These are phyloP conservation scores for Podila minutissima DNA, from an alignment of 192 early-diverging fungal genomes.

Conservation along the genomic window DNA sequence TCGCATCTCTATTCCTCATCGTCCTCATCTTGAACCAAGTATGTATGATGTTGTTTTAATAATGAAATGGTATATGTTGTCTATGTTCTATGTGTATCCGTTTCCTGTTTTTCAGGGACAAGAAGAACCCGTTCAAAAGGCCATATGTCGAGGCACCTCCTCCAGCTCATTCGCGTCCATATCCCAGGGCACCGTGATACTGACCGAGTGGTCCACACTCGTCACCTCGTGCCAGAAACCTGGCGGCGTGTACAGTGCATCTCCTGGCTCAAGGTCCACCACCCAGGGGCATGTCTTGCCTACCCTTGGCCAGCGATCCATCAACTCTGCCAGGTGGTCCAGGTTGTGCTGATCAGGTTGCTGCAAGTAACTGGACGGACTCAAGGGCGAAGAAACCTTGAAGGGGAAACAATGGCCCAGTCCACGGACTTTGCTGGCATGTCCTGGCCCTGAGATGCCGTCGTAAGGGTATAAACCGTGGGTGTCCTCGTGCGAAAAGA, in stretches of 20 bases:
- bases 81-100: too few relatives aligned
- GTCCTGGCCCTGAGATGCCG: constrained; percentile 55
- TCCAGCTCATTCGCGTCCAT: constrained; percentile 55
- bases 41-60: too few relatives aligned
- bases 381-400: not conserved
- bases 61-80: too few relatives aligned
- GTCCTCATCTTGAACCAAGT: too few relatives aligned
- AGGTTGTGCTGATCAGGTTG: not conserved
- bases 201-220: constrained; percentile 54
- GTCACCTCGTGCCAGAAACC: constrained; percentile 67
- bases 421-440: constrained; percentile 56
- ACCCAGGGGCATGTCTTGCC: constrained; percentile 46
- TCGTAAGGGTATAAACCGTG: constrained; percentile 52
- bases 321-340: constrained; percentile 14
- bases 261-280: constrained; percentile 57
- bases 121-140: constrained; percentile 26
- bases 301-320: constrained; percentile 55
- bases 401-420: constrained; percentile 45
- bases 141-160: constrained; percentile 57
- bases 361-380: not conserved
- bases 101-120: too few relatives aligned
- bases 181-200: constrained; percentile 63
- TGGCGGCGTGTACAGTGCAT: constrained; percentile 64
- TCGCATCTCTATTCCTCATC: too few relatives aligned
- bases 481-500: constrained; percentile 58